Evolutionary conservation across 805 yeast genomes (phyloP).

Genomic region (Candida cerambycidarum): DNA sequence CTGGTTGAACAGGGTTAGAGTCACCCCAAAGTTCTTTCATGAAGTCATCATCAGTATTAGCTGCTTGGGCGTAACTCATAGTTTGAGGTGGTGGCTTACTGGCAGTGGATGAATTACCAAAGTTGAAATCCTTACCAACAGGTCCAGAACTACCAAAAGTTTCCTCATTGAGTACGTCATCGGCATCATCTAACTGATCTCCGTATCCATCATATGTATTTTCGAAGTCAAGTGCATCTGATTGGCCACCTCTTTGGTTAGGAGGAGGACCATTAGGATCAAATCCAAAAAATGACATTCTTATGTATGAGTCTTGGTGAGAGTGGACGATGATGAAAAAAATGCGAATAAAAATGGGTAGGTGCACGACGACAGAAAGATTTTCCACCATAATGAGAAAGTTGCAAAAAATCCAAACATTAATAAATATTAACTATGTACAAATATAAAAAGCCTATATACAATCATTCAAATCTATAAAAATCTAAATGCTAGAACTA

Average conservation of each 20-base stretch:
- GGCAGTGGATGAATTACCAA: constrained; percentile 37
- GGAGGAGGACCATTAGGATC: constrained; percentile 47
- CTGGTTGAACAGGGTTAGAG: constrained; percentile 25
- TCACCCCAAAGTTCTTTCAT: constrained; percentile 48
- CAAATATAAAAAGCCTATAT: neutral
- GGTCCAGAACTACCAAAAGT: constrained; percentile 63
- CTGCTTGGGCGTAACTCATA: constrained; percentile 43
- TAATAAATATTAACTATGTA: neutral
- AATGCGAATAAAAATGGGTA: constrained; percentile 6
- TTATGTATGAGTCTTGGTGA: neutral
- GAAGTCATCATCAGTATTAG: constrained; percentile 41
- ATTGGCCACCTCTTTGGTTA: constrained; percentile 15
- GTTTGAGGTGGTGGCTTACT: constrained; percentile 22
- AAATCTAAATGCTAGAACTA: too few relatives aligned
- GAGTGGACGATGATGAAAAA: constrained; percentile 9
- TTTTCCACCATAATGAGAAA: too few relatives aligned
- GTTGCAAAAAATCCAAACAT: too few relatives aligned
- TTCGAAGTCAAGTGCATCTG: constrained; percentile 66
- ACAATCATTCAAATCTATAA: too few relatives aligned
- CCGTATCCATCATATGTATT: constrained; percentile 82
- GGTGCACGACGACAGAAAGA: neutral
- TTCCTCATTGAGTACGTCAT: constrained; percentile 78
- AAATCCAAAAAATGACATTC: constrained; percentile 70
- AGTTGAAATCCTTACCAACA: constrained; percentile 64
- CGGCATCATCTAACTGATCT: constrained; percentile 60